These are phyloP conservation scores for Dicorynia guianensis DNA, from an alignment of 306 rosid genomes.

Conservation along the genomic window DNA sequence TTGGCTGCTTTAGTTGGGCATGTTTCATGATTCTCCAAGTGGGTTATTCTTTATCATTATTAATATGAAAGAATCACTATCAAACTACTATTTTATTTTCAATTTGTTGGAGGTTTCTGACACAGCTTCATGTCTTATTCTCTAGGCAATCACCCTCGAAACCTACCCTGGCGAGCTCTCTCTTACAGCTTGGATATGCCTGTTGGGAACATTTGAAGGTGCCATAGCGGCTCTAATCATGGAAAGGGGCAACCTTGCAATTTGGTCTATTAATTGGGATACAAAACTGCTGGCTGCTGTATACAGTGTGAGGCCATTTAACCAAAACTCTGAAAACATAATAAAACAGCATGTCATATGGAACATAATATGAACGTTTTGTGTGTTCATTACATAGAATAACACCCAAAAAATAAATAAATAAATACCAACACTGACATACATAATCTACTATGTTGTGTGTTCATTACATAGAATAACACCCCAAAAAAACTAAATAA, in stretches of 20 bases:
- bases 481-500: too few species aligned
- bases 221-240: slow-evolving; percentile 68
- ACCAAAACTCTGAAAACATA: neutral
- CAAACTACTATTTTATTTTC: neutral
- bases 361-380: neutral
- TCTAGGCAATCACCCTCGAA: slow-evolving; percentile 73
- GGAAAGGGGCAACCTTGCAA: slow-evolving; percentile 68
- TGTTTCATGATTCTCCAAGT: slow-evolving; percentile 84
- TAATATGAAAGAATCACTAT: neutral
- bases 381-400: too few species aligned
- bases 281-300: slow-evolving; percentile 56
- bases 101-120: neutral
- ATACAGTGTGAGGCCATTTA: slow-evolving; percentile 56
- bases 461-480: too few species aligned
- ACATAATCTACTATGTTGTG: slow-evolving; percentile 13
- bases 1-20: slow-evolving; percentile 86
- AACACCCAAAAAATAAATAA: too few species aligned
- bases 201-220: slow-evolving; percentile 78
- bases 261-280: slow-evolving; percentile 75
- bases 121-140: neutral
- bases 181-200: slow-evolving; percentile 89
- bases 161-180: slow-evolving; percentile 88
- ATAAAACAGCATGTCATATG: neutral
- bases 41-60: neutral
- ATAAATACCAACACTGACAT: neutral